Evolutionary conservation across 1,284 basidiomycete genomes (phyloP).

Genomic region (Trametes polyzona): DNA sequence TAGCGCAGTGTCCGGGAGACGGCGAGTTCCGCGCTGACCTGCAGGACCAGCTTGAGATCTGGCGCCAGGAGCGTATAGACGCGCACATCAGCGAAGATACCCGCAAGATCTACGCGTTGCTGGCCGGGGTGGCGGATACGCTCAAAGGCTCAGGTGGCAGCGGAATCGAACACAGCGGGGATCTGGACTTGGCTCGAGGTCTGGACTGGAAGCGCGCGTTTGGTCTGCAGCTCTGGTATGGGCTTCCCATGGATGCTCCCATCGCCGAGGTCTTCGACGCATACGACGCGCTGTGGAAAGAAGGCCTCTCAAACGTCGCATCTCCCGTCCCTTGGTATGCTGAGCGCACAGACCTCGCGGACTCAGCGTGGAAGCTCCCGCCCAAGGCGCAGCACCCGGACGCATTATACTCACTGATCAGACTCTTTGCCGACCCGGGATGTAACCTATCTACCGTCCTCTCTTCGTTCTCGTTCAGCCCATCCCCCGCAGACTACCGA

Average conservation of each 20-base stretch:
- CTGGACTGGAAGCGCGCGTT: conserved; percentile 97
- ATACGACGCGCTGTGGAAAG: conserved; percentile 62
- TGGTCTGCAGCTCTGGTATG: conserved; percentile 92
- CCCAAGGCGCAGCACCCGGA: conserved; percentile 54
- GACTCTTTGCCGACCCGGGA: conserved; percentile 71
- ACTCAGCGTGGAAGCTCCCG: conserved; percentile 42
- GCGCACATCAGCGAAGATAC: conserved; percentile 72
- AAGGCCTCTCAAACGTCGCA: conserved; percentile 50
- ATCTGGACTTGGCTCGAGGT: conserved; percentile 75
- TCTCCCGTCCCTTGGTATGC: conserved; percentile 75
- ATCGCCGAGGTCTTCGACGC: conserved; percentile 72
- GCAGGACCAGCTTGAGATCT: conserved; percentile 78
- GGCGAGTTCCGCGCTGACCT: conserved; percentile 79
- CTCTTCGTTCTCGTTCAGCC: conserved; percentile 75
- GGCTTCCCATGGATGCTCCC: conserved; percentile 71
- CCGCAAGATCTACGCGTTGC: conserved; percentile 83
- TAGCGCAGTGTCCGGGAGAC: conserved; percentile 89
- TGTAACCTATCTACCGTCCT: conserved; percentile 65
- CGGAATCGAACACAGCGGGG: conserved; percentile 59
- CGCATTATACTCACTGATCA: conserved; percentile 84
- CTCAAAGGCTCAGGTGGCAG: conserved; percentile 63
- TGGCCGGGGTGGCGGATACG: conserved; percentile 79
- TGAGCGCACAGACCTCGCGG: conserved; percentile 40
- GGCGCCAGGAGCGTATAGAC: conserved; percentile 82
- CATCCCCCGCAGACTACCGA: conserved; percentile 80